phyloP scores from a whole-genome alignment of 2,329 filamentous ascomycete genomes.

The Ophiostoma tasmaniense region DNA sequence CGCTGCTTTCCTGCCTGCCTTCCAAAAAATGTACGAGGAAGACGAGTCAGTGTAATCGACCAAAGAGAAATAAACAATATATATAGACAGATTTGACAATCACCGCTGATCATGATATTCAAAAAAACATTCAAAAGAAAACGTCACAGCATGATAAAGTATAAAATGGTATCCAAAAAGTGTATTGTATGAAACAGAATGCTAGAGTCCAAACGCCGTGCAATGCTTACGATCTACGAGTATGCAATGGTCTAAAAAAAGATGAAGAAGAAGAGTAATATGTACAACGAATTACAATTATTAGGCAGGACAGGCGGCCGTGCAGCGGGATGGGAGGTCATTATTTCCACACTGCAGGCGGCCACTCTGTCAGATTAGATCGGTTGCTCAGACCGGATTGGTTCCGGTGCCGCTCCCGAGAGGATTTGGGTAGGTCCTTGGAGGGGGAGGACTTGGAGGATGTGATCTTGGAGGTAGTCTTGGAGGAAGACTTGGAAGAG shows the following conservation, averaged over 20 bases:
- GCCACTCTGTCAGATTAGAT: neutral
- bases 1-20: constrained; percentile 26
- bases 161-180: neutral
- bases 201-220: neutral
- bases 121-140: neutral
- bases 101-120: neutral
- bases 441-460: no score
- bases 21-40: constrained; percentile 23
- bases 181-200: neutral
- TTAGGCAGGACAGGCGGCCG: neutral
- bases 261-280: neutral
- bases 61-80: neutral
- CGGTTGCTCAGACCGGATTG: neutral
- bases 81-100: neutral
- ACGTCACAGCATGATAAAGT: neutral
- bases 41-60: constrained; percentile 1
- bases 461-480: no score
- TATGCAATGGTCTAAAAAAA: neutral
- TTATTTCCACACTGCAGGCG: neutral
- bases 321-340: neutral
- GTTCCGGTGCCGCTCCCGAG: neutral
- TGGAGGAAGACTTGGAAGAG: no score
- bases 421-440: neutral
- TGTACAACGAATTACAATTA: neutral
- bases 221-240: constrained; percentile 1